Conservation (phyloP, 2,329 filamentous ascomycete genomes). For the Dryadomyces quercivorus region DNA sequence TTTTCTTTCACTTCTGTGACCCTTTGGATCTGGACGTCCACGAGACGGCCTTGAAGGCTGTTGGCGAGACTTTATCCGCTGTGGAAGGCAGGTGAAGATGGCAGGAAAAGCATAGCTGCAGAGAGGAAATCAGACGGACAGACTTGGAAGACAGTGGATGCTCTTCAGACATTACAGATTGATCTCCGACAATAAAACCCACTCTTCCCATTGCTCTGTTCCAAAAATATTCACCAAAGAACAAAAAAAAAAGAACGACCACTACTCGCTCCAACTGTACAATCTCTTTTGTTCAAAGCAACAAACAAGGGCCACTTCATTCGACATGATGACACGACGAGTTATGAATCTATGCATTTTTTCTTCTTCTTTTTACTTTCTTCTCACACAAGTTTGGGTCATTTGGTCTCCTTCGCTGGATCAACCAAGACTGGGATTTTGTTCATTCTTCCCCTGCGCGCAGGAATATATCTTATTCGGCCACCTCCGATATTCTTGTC, state of each 20-base stretch:
- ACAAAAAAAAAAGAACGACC: background rate
- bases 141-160: background rate
- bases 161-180: background rate
- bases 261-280: background rate
- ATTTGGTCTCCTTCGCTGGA: constrained; percentile 1
- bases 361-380: background rate
- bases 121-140: background rate
- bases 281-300: background rate
- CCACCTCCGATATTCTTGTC: background rate
- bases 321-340: background rate
- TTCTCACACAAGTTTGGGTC: background rate
- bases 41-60: background rate
- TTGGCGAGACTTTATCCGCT: background rate
- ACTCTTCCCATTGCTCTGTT: background rate
- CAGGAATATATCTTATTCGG: background rate
- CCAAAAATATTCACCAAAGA: background rate
- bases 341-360: background rate
- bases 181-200: background rate
- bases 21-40: background rate
- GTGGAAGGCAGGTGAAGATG: background rate
- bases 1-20: no score
- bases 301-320: no score
- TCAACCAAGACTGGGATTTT: background rate
- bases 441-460: background rate
- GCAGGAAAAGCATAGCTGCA: no score